phyloP scores from a whole-genome alignment of 2,329 filamentous ascomycete genomes.

The Coniochaeta prunicola region DNA sequence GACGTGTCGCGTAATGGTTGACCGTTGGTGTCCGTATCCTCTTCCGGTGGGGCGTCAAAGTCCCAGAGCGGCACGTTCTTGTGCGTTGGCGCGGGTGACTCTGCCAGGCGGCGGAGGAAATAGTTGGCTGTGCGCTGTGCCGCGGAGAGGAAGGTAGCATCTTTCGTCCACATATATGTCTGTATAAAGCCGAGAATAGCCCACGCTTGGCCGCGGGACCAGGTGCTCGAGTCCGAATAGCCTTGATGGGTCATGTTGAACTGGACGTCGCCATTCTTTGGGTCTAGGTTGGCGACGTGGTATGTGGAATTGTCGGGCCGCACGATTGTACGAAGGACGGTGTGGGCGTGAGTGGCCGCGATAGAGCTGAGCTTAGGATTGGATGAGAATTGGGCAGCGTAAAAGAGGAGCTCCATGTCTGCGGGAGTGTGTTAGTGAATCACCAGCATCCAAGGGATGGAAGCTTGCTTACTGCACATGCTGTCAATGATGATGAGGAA shows the following conservation, averaged over 20 bases:
- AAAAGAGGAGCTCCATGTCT: slow-evolving; percentile 28
- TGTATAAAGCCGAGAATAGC: slow-evolving; percentile 40
- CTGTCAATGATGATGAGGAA: slow-evolving; percentile 34
- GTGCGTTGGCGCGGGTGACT: slow-evolving; percentile 14
- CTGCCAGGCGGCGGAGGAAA: slow-evolving; percentile 32
- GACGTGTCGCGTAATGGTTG: slow-evolving; percentile 8
- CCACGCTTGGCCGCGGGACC: slow-evolving; percentile 43
- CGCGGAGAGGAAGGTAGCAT: slow-evolving; percentile 30
- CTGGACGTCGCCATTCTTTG: slow-evolving; percentile 28
- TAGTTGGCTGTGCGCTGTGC: slow-evolving; percentile 33
- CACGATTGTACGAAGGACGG: slow-evolving; percentile 29
- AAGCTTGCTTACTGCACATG: slow-evolving; percentile 21
- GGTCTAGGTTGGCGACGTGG: slow-evolving; percentile 40
- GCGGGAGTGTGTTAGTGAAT: neutral
- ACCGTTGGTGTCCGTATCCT: neutral
- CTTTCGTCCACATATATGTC: slow-evolving; percentile 38
- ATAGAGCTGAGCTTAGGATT: slow-evolving; percentile 22
- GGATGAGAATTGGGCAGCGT: slow-evolving; percentile 25
- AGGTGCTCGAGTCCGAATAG: slow-evolving; percentile 34
- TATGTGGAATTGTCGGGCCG: slow-evolving; percentile 26
- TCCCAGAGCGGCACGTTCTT: slow-evolving; percentile 30
- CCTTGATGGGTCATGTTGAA: slow-evolving; percentile 37
- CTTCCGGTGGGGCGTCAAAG: slow-evolving; percentile 35
- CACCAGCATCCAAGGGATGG: neutral
- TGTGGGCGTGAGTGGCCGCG: slow-evolving; percentile 30